These are phyloP conservation scores for Mycena sanguinolenta DNA, from an alignment of 768 basidiomycete species.

Conservation along the genomic window DNA sequence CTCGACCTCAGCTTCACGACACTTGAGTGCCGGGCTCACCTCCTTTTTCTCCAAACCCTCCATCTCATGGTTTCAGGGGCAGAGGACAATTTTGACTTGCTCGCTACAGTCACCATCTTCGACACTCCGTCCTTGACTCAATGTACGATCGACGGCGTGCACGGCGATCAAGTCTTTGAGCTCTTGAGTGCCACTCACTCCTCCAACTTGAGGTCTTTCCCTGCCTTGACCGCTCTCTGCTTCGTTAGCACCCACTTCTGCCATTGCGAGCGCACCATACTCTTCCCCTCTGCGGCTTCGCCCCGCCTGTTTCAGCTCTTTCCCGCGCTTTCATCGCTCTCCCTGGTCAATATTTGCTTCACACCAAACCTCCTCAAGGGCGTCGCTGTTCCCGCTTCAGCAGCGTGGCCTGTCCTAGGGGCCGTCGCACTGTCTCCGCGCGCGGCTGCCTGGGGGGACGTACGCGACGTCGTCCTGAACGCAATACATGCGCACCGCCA, in stretches of 20 bases:
- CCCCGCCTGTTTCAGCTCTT: background rate
- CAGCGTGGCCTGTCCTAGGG: background rate
- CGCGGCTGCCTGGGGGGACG: background rate
- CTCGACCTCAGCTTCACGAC: background rate
- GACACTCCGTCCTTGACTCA: slow-evolving; percentile 3
- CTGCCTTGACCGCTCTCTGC: slow-evolving; percentile 10
- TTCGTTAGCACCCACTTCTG: background rate
- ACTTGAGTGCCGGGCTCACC: background rate
- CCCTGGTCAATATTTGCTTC: slow-evolving; percentile 17
- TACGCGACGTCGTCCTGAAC: background rate
- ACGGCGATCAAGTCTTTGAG: slow-evolving; percentile 8
- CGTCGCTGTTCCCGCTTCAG: background rate
- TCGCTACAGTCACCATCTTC: background rate
- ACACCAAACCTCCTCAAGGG: background rate
- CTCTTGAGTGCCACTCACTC: slow-evolving; percentile 2
- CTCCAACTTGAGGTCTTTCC: background rate
- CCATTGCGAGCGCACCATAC: background rate
- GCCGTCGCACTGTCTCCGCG: background rate
- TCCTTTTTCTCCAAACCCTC: slow-evolving; percentile 1
- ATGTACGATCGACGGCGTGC: background rate
- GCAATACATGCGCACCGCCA: background rate
- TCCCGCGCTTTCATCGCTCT: slow-evolving; percentile 12
- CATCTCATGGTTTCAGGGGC: background rate
- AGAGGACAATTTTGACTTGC: no score
- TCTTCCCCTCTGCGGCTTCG: background rate